These are phyloP conservation scores for Candida neerlandica DNA, from an alignment of 1,139 yeast species.

Conservation along the genomic window DNA sequence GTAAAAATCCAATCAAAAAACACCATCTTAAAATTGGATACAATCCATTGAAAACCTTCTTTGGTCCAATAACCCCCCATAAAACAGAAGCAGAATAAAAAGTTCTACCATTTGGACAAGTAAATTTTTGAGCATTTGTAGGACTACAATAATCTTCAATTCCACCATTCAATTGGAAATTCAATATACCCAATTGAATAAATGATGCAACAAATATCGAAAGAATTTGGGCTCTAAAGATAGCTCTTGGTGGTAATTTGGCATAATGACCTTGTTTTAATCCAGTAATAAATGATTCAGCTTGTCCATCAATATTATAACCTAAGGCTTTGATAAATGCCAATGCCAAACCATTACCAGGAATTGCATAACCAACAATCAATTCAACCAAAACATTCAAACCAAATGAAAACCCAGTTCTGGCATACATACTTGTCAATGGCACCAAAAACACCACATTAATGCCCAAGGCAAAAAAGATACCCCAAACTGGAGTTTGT, in stretches of 20 bases:
- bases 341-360: constrained; percentile 61
- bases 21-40: constrained; percentile 53
- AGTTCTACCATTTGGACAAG: constrained; percentile 53
- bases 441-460: constrained; percentile 60
- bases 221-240: constrained; percentile 59
- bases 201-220: constrained; percentile 46
- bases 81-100: constrained; percentile 58
- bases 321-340: constrained; percentile 61
- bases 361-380: constrained; percentile 61
- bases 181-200: constrained; percentile 53
- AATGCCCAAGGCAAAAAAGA: constrained; percentile 58
- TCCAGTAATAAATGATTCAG: constrained; percentile 53
- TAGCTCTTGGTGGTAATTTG: constrained; percentile 60
- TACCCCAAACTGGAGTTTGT: constrained; percentile 58
- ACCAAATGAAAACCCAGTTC: constrained; percentile 53
- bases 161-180: constrained; percentile 53
- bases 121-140: constrained; percentile 44
- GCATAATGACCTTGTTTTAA: constrained; percentile 63
- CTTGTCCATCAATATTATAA: constrained; percentile 58
- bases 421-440: constrained; percentile 46
- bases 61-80: constrained; percentile 75
- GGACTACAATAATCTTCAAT: constrained; percentile 47
- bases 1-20: constrained; percentile 56
- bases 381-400: constrained; percentile 60
- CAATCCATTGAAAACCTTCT: constrained; percentile 49